These are phyloP conservation scores for Diaporthe aspalathi DNA, from an alignment of 2,329 filamentous ascomycete genomes.

Conservation along the genomic window DNA sequence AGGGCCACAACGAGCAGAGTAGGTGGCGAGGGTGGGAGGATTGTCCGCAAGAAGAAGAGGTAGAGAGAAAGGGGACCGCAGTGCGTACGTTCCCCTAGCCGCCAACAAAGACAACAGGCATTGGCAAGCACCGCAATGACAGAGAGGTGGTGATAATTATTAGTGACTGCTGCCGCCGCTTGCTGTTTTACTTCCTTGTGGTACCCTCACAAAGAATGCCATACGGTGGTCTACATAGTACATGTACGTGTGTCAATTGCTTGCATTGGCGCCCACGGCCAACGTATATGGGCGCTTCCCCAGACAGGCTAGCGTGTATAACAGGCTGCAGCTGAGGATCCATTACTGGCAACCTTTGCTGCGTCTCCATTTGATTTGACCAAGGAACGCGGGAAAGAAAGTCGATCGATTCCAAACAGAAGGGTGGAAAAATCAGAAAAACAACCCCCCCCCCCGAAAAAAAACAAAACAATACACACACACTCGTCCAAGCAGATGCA, in stretches of 20 bases:
- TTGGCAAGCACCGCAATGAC: too few relatives aligned
- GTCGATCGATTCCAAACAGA: slow-evolving; percentile 39
- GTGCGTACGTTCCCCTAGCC: too few relatives aligned
- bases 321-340: slow-evolving; percentile 32
- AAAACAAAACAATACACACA: slow-evolving; percentile 23
- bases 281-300: slow-evolving; percentile 29
- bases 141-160: too few relatives aligned
- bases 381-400: slow-evolving; percentile 39
- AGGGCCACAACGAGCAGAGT: not conserved
- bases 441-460: too few relatives aligned
- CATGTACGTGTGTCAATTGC: not conserved
- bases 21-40: not conserved
- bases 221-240: too few relatives aligned
- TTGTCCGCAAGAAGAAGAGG: too few relatives aligned
- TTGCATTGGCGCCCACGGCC: slow-evolving; percentile 31
- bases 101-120: not conserved
- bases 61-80: not conserved
- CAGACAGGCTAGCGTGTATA: slow-evolving; percentile 31
- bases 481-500: slow-evolving; percentile 9
- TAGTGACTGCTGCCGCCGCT: too few relatives aligned
- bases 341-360: slow-evolving; percentile 27
- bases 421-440: not conserved
- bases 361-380: slow-evolving; percentile 30
- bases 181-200: too few relatives aligned
- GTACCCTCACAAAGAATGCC: too few relatives aligned